Evolutionary conservation across 352 stramenopile species (phyloP), one percentile per base, ranked within the genome.

Genomic region (Thalassiosira allenii): DNA sequence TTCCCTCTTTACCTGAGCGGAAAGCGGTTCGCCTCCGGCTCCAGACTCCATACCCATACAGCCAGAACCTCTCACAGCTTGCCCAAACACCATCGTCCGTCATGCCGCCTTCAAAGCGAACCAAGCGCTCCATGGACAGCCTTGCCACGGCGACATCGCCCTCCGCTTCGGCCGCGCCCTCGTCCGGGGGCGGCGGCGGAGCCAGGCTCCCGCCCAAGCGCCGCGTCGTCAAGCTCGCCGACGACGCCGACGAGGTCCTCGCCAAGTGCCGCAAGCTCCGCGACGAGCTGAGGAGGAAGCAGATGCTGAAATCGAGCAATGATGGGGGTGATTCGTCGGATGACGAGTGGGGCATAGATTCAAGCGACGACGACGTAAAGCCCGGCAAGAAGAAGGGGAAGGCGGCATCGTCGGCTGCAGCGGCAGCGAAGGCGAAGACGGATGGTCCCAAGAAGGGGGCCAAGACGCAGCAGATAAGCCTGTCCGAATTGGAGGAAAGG

Each of bases 241-340:
- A 80, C 11, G 91, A 95, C 79, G 79, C 81, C 3, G 87, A 94
- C 70, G 30, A 77, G 25, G 91, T 95, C 8, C 70, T 95, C 30
- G 40, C 49, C 29, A 81, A 89, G 82, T 91, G 90, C 67, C 84
- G 87, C 4, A 78, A 89, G 56, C 76, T 95, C 17, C 86, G 89
- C 29, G 68, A 76, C 44, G 43, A 72, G 1, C 79, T 83, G 8
- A 52, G 67, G 33, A 86, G 40, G 40, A 81, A 81, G 37, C 79
- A 56, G 41, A 25, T 53, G 41, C 14, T 33, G 34, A 30, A 40
- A 14, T 23, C 34, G 47, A 25, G 23, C 23, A 33, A 57, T 11
- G 54, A n/a, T 4, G 57, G 73, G 22, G 52, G 34, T 11, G 56
- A 76, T 37, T 47, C 20, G 8, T 34, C 30, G 32, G 57, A 82